Base-by-base conservation (phyloP, 2,329 filamentous ascomycete species). In the Aspergillus clavatus region DNA sequence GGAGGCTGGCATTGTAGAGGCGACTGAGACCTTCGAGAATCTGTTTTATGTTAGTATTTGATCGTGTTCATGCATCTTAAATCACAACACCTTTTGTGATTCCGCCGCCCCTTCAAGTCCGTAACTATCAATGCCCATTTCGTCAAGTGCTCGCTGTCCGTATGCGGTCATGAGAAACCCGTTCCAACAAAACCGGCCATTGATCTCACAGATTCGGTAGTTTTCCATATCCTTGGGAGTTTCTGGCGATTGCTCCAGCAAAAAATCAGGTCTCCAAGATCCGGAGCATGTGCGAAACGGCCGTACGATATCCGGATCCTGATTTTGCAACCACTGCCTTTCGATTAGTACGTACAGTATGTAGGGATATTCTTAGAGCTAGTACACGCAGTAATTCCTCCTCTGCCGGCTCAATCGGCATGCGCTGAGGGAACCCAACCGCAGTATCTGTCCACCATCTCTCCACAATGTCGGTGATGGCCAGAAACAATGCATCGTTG, bases 211-310 rank as follows among this genome's bases (percentile, higher is more conserved):
- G 12, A 62, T 49, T 1, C 47, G 46, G 21, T 52, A 55, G 4
- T 19, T 40, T 7, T 54, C 49, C 8, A 35, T 24, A 4, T 8
- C 6, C 0, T 18, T 33, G 5, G 16, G 10, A 7, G 44, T 40
- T 1, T 46, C 29, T 8, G 23, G 8, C 8, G 23, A 24, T 8
- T 4, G 4, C 23, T 58, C 49, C 0, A 62, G 12, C 8, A 62
- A 28, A 16, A 61, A 58, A 33, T 62, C 60, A 2, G 60, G 59
- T 46, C 60, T 51, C 60, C 57, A 62, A 5, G 55, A 57, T 8
- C 58, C 58, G 8, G 47, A 41, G 3, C 42, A 23, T 1, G 44
- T 38, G 5, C 33, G 26, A 18, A 21, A 52, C 12, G 45, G 41
- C 22, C 23, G 23, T 4, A 24, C 23, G 23, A 24, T 24, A 24